Evolutionary conservation across 2,329 filamentous ascomycete species (phyloP), one percentile per base, ranked within the genome.

Genomic region (Exophiala lecanii-corni): DNA sequence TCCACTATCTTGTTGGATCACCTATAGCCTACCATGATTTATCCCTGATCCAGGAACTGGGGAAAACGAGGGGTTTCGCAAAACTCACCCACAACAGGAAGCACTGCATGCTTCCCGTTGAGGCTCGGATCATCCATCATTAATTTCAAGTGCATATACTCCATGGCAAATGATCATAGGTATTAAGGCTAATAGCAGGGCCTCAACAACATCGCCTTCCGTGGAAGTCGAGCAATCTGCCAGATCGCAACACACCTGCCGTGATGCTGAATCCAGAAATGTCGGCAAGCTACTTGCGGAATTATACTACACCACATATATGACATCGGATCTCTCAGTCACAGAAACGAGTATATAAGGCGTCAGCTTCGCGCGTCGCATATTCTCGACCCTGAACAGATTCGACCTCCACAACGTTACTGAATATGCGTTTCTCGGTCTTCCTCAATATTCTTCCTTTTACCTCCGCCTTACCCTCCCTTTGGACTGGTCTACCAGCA

Each of bases 181-280:
- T 13, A 32, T 32, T 32, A 16, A 32, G 30, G 12, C 30, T 32
- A 32, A 32, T 32, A 32, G n/a, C 30, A 12, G 30, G 30, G 17
- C n/a, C 5, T 13, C 30, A 32, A 32, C 6, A 28, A n/a, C n/a
- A 28, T 28, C 25, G 9, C 30, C 5, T 13, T 16, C n/a, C 17
- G 5, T 7, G n/a, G 5, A 32, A 13, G n/a, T 6, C 17, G 6
- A 12, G 5, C 30, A 13, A 6, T 6, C 5, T 16, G 30, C 30
- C n/a, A 32, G 30, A 32, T 13, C 12, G 30, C 30, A 32, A 13
- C n/a, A 5, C n/a, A n/a, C n/a, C n/a, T n/a, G 5, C 17, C 30
- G n/a, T 32, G 30, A 32, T 5, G 30, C 30, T 32, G n/a, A 5
- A 32, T 32, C 17, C 5, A 13, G n/a, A 16, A 32, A 32, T 5